Percentiles rank a stretch among this genome's conserved stretches.
Conservation (phyloP, 163 green algal genomes). For the Smithsoniella earleae region DNA sequence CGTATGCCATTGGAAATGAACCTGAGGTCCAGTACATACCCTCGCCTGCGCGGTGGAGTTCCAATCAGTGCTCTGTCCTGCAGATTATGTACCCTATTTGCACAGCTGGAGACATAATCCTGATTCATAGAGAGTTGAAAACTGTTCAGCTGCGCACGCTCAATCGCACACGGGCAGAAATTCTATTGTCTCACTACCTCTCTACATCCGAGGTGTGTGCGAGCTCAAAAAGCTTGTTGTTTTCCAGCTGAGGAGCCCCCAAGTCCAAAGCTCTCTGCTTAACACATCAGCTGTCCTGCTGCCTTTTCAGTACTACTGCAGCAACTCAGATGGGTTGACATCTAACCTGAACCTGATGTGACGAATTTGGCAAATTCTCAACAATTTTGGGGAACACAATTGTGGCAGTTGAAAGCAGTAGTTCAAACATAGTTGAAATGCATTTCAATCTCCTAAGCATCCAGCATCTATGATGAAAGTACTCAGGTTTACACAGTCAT, state of each 20-base stretch:
- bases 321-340: background rate
- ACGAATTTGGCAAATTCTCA: background rate
- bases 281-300: background rate
- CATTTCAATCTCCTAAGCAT: too few relatives aligned
- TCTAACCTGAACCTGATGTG: background rate
- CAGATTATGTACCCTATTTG: constrained; percentile 38
- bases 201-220: background rate
- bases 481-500: too few relatives aligned
- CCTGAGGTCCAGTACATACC: background rate
- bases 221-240: too few relatives aligned
- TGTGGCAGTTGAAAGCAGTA: too few relatives aligned
- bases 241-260: too few relatives aligned
- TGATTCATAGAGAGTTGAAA: constrained; percentile 60
- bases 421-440: too few relatives aligned
- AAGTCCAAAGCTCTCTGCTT: too few relatives aligned
- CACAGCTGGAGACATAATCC: constrained; percentile 33
- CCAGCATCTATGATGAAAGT: too few relatives aligned
- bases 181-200: constrained; percentile 35
- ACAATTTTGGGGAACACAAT: too few relatives aligned
- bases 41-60: too few relatives aligned
- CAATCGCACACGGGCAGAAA: constrained; percentile 78
- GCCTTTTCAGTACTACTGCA: background rate
- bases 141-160: constrained; percentile 71
- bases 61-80: background rate
- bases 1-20: background rate